These are phyloP conservation scores for Papiliotrema terrestris DNA, from an alignment of 1,284 basidiomycete species.

Conservation along the genomic window DNA sequence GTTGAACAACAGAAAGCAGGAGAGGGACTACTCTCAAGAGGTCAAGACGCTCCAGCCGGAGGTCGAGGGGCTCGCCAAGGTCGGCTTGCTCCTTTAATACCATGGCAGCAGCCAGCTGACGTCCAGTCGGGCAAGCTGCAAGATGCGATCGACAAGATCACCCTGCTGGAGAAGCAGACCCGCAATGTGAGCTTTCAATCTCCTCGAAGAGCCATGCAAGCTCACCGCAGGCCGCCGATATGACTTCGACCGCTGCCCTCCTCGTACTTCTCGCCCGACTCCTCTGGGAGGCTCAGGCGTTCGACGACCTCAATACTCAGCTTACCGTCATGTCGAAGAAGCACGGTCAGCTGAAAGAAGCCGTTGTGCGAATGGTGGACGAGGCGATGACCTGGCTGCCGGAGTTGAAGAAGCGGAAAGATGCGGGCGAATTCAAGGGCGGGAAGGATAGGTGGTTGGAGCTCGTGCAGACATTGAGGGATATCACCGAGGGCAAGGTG, in stretches of 20 bases:
- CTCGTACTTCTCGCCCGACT: constrained; percentile 69
- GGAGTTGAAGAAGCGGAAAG: constrained; percentile 55
- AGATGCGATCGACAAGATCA: constrained; percentile 84
- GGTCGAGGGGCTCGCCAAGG: constrained; percentile 51
- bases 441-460: constrained; percentile 77
- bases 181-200: constrained; percentile 68
- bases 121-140: constrained; percentile 60
- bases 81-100: constrained; percentile 18
- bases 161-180: constrained; percentile 89
- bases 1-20: constrained; percentile 51
- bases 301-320: constrained; percentile 66
- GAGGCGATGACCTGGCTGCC: constrained; percentile 74
- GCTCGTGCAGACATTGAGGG: constrained; percentile 80
- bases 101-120: constrained; percentile 9
- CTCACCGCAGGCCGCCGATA: constrained; percentile 75
- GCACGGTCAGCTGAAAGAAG: constrained; percentile 93
- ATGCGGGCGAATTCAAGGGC: constrained; percentile 51
- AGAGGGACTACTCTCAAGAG: constrained; percentile 55
- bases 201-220: not conserved
- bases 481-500: constrained; percentile 95
- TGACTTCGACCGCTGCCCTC: constrained; percentile 81
- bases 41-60: constrained; percentile 52
- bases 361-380: constrained; percentile 86
- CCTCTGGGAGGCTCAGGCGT: constrained; percentile 62
- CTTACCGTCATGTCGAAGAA: constrained; percentile 83